Evolutionary conservation across 2,329 filamentous ascomycete genomes (phyloP), one percentile per base, ranked within the genome.

Genomic region (Lasiodiplodia gonubiensis): DNA sequence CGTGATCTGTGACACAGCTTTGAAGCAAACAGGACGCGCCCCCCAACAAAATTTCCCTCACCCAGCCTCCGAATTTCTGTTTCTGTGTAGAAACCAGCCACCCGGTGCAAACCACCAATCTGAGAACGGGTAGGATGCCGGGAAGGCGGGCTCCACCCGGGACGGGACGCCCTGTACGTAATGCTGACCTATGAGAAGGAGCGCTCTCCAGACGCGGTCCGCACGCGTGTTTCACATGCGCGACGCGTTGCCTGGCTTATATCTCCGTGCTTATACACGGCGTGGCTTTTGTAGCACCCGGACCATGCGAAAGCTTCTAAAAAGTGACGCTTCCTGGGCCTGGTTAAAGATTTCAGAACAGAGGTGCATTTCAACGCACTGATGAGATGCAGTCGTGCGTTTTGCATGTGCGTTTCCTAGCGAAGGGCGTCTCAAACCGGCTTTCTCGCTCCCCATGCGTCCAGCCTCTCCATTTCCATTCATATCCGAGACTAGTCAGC

Each of bases 1-100:
- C 59, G 59, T 63, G 46, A 25, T 30, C 46, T 37, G 59, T 63
- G 46, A 51, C 59, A 63, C 59, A 16, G 35, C 59, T 25, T 35
- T 63, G 42, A 37, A 51, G 59, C 59, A 63, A 61, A 61, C 57
- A 61, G 57, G 57, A 59, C 27, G 18, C 10, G 57, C 25, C 14
- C 46, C 59, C 59, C 59, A 49, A 63, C 59, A 49, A 46, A 51
- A 51, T 51, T 35, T 51, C 59, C 42, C 59, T 37, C 46, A 35
- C 46, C 59, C 59, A 63, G 59, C 59, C 59, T 63, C 30, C 46
- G 42, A 30, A 23, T 37, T 63, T 63, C 30, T 37, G 18, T 21
- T 46, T 46, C 18, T 8, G 42, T 4, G 42, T 11, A 23, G 25
- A 51, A 63, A 51, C 59, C 59, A 63, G 59, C 59, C 59, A 51